Percentiles rank a stretch among this genome's conserved stretches.
Evolutionary conservation across 1,284 basidiomycete species (phyloP).

Genomic region (Schizophyllum commune): DNA sequence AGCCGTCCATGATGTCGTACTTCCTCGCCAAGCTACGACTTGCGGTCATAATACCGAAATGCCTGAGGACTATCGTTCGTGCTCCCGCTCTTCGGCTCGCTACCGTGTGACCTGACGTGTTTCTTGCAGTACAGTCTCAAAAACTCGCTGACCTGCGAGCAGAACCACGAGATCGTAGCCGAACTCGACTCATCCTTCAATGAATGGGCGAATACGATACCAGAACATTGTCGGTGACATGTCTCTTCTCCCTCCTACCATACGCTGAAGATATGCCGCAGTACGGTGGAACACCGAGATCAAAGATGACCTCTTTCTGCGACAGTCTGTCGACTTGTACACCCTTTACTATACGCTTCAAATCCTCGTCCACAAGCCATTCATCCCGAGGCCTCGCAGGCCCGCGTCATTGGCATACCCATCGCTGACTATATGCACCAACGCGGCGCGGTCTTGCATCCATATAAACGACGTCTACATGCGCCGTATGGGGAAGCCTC

Average conservation of each 20-base stretch:
- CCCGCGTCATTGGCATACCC: slow-evolving; percentile 31
- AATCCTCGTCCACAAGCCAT: slow-evolving; percentile 76
- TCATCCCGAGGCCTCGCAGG: slow-evolving; percentile 65
- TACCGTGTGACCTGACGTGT: background rate
- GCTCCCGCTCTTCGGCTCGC: background rate
- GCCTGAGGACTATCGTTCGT: slow-evolving; percentile 56
- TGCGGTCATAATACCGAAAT: slow-evolving; percentile 57
- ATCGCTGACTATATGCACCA: slow-evolving; percentile 80
- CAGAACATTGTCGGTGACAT: slow-evolving; percentile 45
- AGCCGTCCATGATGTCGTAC: slow-evolving; percentile 43
- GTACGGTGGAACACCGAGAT: slow-evolving; percentile 72
- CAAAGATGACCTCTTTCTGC: slow-evolving; percentile 50
- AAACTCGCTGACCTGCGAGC: slow-evolving; percentile 26
- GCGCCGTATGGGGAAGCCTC: background rate
- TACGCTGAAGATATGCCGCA: slow-evolving; percentile 16
- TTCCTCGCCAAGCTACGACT: slow-evolving; percentile 57
- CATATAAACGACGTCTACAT: slow-evolving; percentile 50
- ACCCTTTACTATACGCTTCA: slow-evolving; percentile 65
- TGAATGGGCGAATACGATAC: slow-evolving; percentile 69
- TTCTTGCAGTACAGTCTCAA: slow-evolving; percentile 55
- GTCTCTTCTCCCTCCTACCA: background rate
- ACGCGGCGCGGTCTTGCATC: slow-evolving; percentile 70
- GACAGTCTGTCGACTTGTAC: slow-evolving; percentile 65
- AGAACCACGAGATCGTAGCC: slow-evolving; percentile 54
- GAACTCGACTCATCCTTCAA: slow-evolving; percentile 74